These are phyloP conservation scores for Sugiyamaella pinicola DNA, from an alignment of 1,139 yeast genomes.

Conservation along the genomic window DNA sequence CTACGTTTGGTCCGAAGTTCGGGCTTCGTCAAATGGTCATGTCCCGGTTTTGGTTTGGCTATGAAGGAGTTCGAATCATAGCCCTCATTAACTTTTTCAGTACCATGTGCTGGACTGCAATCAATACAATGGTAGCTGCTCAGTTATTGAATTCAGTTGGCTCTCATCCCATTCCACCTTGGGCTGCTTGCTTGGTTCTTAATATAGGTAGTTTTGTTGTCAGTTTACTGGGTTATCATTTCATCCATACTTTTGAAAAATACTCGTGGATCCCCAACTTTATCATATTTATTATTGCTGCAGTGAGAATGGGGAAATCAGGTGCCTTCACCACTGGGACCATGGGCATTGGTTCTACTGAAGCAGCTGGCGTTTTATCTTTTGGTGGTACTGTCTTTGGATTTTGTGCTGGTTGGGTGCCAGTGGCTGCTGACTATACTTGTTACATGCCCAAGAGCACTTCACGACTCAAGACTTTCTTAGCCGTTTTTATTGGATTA, in stretches of 20 bases:
- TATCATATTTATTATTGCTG: conserved; percentile 70
- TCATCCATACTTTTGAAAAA: conserved; percentile 79
- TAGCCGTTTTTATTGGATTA: conserved; percentile 64
- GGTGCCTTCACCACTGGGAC: conserved; percentile 57
- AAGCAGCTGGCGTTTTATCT: conserved; percentile 75
- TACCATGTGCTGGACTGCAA: conserved; percentile 97
- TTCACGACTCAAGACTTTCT: conserved; percentile 60
- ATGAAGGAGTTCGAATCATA: conserved; percentile 72
- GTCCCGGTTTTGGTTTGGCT: conserved; percentile 77
- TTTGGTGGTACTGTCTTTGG: conserved; percentile 87
- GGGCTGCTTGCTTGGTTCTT: conserved; percentile 86
- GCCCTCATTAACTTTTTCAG: conserved; percentile 78
- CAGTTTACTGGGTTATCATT: conserved; percentile 80
- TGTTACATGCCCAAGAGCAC: conserved; percentile 74
- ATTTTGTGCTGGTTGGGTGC: conserved; percentile 93
- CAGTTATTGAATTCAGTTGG: conserved; percentile 79
- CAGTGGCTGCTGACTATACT: conserved; percentile 90
- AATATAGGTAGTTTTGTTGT: conserved; percentile 68
- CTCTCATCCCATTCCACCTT: conserved; percentile 68
- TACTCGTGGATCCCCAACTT: conserved; percentile 87
- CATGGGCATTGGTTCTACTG: conserved; percentile 47
- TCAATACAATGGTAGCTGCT: conserved; percentile 86
- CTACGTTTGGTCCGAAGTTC: conserved; percentile 78
- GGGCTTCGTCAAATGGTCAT: conserved; percentile 89
- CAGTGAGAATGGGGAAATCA: conserved; percentile 72